Evolutionary conservation across 1,139 yeast species (phyloP), one percentile per base, ranked within the genome.

Genomic region (Geotrichum fermentans): DNA sequence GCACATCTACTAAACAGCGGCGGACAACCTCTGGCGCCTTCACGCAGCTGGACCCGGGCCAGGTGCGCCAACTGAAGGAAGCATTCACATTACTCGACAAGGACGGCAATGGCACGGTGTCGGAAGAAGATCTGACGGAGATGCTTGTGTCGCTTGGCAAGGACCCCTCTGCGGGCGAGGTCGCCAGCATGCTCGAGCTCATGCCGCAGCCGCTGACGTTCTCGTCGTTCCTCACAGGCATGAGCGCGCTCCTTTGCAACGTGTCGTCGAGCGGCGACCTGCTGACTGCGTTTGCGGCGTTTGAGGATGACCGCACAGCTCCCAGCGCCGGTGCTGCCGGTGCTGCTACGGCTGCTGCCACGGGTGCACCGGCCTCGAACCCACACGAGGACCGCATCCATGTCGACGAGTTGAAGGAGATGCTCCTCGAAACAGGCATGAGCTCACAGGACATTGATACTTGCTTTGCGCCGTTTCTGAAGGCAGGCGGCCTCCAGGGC

Each of bases 41-140:
- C 50, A 61, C 62, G 38, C 72, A 69, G 55, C 60, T 69, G 20
- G 61, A 58, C 26, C 68, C 66, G n/a, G 59, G 61, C 7, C 68
- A 68, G 36, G 66, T 76, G 30, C 64, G 70, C 21, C 74, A 69
- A 47, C 62, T 79, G 38, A 73, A 75, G 47, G 81, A 77, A 54
- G 73, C 80, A 3, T 79, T 77, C 55, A 70, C 75, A 32, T 66
- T 88, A 57, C 78, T 90, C n/a, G 97, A 90, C 61, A 86, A 86
- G 34, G 94, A 89, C 54, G 81, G 86, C 34, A 92, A 88, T 58
- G 88, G 92, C 1, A 61, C 67, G 8, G 79, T 90, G 42, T 72
- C 83, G 1, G 64, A 69, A 22, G 70, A 69, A 1, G 96, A 90
- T 62, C 62, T 90, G 54, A 69, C 70, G 37, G 74, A 75, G 35